Percentiles rank a stretch among this genome's conserved stretches.
Evolutionary conservation across 1,284 basidiomycete genomes (phyloP).

Genomic region (Sparassis latifolia): DNA sequence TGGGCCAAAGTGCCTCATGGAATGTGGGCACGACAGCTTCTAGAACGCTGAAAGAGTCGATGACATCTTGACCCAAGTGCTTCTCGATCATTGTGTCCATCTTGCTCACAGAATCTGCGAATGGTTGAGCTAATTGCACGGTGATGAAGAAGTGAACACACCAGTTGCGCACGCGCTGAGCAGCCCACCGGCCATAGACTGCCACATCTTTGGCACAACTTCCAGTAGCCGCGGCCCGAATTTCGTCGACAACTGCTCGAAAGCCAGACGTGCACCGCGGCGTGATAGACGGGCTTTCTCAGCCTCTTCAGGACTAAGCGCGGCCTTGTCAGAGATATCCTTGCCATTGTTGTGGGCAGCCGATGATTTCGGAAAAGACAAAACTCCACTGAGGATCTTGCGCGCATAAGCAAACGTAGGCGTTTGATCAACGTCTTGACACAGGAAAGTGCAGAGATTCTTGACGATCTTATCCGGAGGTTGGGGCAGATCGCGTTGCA

Average conservation of each 20-base stretch:
- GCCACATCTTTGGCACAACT: slow-evolving; percentile 89
- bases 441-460: slow-evolving; percentile 96
- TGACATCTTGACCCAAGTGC: slow-evolving; percentile 82
- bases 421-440: slow-evolving; percentile 85
- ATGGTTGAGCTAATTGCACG: not conserved
- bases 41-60: slow-evolving; percentile 90
- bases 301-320: slow-evolving; percentile 36
- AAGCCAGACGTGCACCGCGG: slow-evolving; percentile 83
- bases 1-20: slow-evolving; percentile 63
- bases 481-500: slow-evolving; percentile 54
- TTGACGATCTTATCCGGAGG: slow-evolving; percentile 91
- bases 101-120: slow-evolving; percentile 44
- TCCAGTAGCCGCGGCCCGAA: slow-evolving; percentile 77
- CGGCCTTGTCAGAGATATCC: slow-evolving; percentile 37
- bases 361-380: slow-evolving; percentile 57
- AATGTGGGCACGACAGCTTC: slow-evolving; percentile 79
- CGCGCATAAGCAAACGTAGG: slow-evolving; percentile 78
- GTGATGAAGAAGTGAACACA: slow-evolving; percentile 25
- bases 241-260: slow-evolving; percentile 69
- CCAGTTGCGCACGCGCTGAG: slow-evolving; percentile 63
- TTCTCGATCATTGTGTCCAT: slow-evolving; percentile 61
- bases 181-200: slow-evolving; percentile 81
- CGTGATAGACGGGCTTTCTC: slow-evolving; percentile 55
- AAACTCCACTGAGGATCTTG: slow-evolving; percentile 63
- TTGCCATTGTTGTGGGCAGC: slow-evolving; percentile 33